Conservation (phyloP, 768 basidiomycete genomes). For the Pisolithus albus region DNA sequence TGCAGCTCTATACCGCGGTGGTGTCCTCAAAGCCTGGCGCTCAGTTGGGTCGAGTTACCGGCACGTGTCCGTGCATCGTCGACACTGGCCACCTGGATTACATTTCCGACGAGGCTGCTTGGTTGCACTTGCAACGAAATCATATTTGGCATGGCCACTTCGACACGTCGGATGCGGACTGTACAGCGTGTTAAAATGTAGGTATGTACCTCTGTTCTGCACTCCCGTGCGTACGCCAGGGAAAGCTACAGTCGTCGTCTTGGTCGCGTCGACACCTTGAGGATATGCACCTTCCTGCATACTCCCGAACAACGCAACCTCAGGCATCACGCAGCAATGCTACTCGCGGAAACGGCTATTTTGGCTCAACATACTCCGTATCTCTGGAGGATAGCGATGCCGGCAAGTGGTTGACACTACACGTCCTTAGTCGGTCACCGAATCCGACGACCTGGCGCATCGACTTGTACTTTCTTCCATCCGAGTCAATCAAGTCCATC, state of each 20-base stretch:
- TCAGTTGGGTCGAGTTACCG: too few relatives aligned
- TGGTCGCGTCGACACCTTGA: neutral
- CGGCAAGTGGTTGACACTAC: constrained; percentile 42
- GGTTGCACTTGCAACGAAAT: too few relatives aligned
- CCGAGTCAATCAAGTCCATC: constrained; percentile 44
- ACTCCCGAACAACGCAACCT: constrained; percentile 2
- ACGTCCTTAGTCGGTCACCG: constrained; percentile 37
- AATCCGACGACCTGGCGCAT: constrained; percentile 38
- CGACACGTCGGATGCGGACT: neutral
- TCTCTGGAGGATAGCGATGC: constrained; percentile 37
- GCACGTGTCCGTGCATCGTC: too few relatives aligned
- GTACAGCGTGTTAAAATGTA: neutral
- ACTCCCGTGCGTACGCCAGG: neutral
- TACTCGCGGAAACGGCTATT: neutral
- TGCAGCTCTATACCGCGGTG: neutral
- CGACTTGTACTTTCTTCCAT: constrained; percentile 43
- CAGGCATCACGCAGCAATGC: neutral
- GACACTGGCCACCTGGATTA: too few relatives aligned
- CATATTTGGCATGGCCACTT: neutral
- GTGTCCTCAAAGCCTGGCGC: too few relatives aligned
- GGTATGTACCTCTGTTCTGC: neutral
- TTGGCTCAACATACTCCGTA: constrained; percentile 30
- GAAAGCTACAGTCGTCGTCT: neutral
- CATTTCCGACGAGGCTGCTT: neutral
- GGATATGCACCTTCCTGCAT: constrained; percentile 9